Evolutionary conservation across 306 rosid genomes (phyloP).

Genomic region (Acacia confusa): DNA sequence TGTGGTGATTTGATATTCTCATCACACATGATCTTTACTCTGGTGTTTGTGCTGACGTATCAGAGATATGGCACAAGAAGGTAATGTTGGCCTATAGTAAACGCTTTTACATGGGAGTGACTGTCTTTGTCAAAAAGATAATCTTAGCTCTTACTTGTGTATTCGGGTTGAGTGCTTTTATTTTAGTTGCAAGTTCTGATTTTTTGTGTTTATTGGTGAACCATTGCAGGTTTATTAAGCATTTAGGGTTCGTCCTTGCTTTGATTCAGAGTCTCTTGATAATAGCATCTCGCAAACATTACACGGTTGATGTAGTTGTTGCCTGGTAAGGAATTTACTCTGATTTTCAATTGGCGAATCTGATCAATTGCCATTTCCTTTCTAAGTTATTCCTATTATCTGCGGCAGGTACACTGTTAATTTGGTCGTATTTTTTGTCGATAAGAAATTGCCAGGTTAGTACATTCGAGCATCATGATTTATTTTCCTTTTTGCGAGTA

Average conservation of each 20-base stretch:
- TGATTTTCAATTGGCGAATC: background rate
- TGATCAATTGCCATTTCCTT: background rate
- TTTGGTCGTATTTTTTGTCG: slow-evolving; percentile 85
- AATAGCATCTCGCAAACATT: slow-evolving; percentile 97
- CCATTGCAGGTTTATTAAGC: slow-evolving; percentile 68
- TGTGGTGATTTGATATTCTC: slow-evolving; percentile 99
- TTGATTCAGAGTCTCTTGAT: slow-evolving; percentile 83
- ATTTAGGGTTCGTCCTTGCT: slow-evolving; percentile 80
- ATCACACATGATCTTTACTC: slow-evolving; percentile 96
- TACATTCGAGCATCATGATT: background rate
- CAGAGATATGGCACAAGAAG: slow-evolving; percentile 87
- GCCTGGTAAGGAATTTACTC: slow-evolving; percentile 67
- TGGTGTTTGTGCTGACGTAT: slow-evolving; percentile 82
- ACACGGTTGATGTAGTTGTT: slow-evolving; percentile 91
- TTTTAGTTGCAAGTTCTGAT: slow-evolving; percentile 8
- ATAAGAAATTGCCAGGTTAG: slow-evolving; percentile 87
- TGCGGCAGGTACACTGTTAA: slow-evolving; percentile 90
- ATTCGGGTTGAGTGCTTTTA: background rate
- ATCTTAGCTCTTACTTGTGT: background rate
- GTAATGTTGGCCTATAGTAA: slow-evolving; percentile 40
- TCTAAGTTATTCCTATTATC: slow-evolving; percentile 25
- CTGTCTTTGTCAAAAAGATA: slow-evolving; percentile 36
- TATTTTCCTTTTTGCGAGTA: background rate
- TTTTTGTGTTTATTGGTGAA: slow-evolving; percentile 11
- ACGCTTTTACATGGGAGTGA: slow-evolving; percentile 48